Conservation (phyloP, 768 basidiomycete genomes). For the Cyathus striatus region DNA sequence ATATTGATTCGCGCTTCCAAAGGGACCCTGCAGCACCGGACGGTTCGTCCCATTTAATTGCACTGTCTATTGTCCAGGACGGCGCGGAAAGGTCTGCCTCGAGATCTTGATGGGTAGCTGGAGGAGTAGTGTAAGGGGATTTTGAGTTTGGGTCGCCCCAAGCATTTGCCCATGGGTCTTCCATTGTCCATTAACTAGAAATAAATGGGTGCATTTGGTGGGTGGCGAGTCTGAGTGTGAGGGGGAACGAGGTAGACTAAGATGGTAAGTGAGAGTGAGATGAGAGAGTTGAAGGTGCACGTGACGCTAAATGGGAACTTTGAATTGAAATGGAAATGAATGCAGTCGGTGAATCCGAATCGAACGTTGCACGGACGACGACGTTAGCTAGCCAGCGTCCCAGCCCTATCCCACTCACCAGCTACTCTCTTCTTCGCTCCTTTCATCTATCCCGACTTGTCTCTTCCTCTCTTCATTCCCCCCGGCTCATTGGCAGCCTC, state of each 20-base stretch:
- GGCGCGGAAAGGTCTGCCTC: constrained; percentile 55
- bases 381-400: not conserved
- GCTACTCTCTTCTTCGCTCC: not conserved
- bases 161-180: constrained; percentile 73
- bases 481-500: too few species aligned
- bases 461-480: too few species aligned
- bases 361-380: too few species aligned
- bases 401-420: not conserved
- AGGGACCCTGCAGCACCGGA: constrained; percentile 30
- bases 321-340: too few species aligned
- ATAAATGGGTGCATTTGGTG: too few species aligned
- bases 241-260: too few species aligned
- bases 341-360: too few species aligned
- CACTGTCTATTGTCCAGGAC: constrained; percentile 48
- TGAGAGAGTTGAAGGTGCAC: too few species aligned
- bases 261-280: too few species aligned
- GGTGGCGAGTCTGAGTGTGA: too few species aligned
- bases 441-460: not conserved
- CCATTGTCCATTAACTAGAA: constrained; percentile 35
- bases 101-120: not conserved
- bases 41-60: constrained; percentile 42
- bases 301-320: too few species aligned
- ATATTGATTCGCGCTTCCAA: constrained; percentile 34
- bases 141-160: constrained; percentile 54
- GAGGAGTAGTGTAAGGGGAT: constrained; percentile 10